These are phyloP conservation scores for Peronospora farinosa DNA, from an alignment of 352 stramenopile genomes.

Conservation along the genomic window DNA sequence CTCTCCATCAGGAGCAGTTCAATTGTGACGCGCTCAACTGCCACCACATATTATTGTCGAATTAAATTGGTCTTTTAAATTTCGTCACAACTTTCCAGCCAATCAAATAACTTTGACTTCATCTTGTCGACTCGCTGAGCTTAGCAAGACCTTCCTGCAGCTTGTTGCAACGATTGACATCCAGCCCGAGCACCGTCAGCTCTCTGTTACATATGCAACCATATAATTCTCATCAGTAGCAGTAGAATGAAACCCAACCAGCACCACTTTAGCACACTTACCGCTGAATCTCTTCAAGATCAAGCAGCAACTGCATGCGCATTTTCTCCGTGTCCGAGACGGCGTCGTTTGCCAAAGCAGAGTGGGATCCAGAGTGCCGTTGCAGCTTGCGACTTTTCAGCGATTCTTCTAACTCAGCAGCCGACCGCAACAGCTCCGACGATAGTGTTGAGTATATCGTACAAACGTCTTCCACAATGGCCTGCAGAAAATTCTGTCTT, in stretches of 20 bases:
- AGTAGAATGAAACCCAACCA: background rate
- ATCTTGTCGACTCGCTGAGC: slow-evolving; percentile 6
- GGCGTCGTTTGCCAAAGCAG: slow-evolving; percentile 15
- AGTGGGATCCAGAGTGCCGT: slow-evolving; percentile 33
- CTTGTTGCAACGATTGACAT: slow-evolving; percentile 31
- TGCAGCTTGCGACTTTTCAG: slow-evolving; percentile 85
- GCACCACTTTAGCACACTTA: slow-evolving; percentile 20
- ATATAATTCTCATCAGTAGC: slow-evolving; percentile 8
- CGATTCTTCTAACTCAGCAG: slow-evolving; percentile 76
- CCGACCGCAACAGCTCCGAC: slow-evolving; percentile 68
- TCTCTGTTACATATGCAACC: slow-evolving; percentile 29
- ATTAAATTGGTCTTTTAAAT: background rate
- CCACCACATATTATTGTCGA: slow-evolving; percentile 23
- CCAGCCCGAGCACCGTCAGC: slow-evolving; percentile 41
- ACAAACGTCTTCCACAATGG: slow-evolving; percentile 56
- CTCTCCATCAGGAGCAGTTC: background rate
- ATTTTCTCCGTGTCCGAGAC: slow-evolving; percentile 85
- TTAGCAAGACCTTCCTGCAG: slow-evolving; percentile 23
- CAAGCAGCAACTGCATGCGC: slow-evolving; percentile 68
- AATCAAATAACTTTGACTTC: slow-evolving; percentile 27
- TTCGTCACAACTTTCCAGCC: slow-evolving; percentile 23
- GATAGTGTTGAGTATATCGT: slow-evolving; percentile 57
- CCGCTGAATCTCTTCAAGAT: slow-evolving; percentile 68
- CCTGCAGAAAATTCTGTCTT: slow-evolving; percentile 42
- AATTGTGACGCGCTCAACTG: background rate